Percentiles rank a stretch among this genome's conserved stretches.
These are phyloP conservation scores for Paecilomyces dactylethromorphus DNA, from an alignment of 2,329 filamentous ascomycete genomes.

Conservation along the genomic window DNA sequence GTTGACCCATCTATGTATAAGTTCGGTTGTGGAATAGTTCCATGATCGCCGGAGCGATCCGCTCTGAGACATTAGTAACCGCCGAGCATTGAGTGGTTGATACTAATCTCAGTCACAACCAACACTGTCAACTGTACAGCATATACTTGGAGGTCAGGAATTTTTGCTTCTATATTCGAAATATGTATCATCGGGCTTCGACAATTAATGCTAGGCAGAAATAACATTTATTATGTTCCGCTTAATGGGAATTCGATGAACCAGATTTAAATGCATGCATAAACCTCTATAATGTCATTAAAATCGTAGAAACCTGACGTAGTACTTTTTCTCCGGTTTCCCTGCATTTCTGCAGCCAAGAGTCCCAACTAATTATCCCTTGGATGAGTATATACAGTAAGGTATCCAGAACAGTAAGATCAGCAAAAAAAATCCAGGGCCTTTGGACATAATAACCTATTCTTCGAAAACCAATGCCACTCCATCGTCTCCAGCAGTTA, in stretches of 20 bases:
- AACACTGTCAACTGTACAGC: background rate
- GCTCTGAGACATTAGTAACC: background rate
- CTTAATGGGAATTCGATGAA: background rate
- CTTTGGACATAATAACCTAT: conserved; percentile 6
- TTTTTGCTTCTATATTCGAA: background rate
- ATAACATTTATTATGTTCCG: background rate
- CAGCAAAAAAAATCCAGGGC: background rate
- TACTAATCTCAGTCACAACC: background rate
- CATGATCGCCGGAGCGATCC: background rate
- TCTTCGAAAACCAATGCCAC: conserved; percentile 42
- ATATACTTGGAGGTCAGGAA: background rate
- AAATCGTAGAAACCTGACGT: background rate
- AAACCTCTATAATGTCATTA: background rate
- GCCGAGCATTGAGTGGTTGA: background rate
- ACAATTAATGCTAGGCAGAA: background rate
- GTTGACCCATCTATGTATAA: background rate
- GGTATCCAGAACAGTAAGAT: background rate
- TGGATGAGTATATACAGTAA: background rate
- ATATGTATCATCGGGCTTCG: background rate
- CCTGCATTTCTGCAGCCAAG: background rate
- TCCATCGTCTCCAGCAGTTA: conserved; percentile 85
- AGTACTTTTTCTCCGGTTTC: background rate
- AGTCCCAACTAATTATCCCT: background rate
- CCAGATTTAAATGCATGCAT: background rate
- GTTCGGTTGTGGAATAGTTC: background rate